These are phyloP conservation scores for Penicillium sclerotigenum DNA, from an alignment of 2,329 filamentous ascomycete species.

Conservation along the genomic window DNA sequence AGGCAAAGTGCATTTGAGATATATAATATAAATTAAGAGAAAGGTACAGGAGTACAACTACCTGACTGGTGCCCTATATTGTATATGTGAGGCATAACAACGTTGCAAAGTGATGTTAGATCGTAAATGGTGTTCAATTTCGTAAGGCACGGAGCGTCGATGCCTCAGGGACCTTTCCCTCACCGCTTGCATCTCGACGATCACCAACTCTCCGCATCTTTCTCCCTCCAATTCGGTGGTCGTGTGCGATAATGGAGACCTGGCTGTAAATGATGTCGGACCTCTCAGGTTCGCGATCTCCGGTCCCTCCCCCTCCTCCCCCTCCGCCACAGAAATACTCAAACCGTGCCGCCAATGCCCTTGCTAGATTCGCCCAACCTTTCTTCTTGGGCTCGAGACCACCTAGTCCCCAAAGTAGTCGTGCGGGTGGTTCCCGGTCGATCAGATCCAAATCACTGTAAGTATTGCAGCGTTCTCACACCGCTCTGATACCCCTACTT, in stretches of 20 bases:
- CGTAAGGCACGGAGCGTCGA: background rate
- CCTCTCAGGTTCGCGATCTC: conserved; percentile 29
- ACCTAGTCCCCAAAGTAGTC: conserved; percentile 48
- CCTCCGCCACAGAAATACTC: conserved; percentile 41
- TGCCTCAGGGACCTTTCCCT: conserved; percentile 7
- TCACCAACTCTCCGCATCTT: conserved; percentile 5
- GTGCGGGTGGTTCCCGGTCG: conserved; percentile 30
- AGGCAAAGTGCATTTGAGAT: background rate
- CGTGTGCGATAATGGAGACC: conserved; percentile 26
- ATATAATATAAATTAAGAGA: background rate
- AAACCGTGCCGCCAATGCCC: conserved; percentile 45
- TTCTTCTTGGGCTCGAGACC: conserved; percentile 55
- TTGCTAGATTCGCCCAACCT: conserved; percentile 54
- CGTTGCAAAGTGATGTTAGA: background rate
- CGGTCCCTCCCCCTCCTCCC: conserved; percentile 36
- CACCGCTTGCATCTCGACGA: conserved; percentile 5
- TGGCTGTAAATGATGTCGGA: conserved; percentile 26
- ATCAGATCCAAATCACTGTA: conserved; percentile 43
- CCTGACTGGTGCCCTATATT: background rate
- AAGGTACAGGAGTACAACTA: background rate
- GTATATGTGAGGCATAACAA: background rate
- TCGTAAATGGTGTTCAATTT: background rate
- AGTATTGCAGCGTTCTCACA: conserved; percentile 22
- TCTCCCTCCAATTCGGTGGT: conserved; percentile 22
- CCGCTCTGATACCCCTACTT: conserved; percentile 11